Evolutionary conservation across 768 basidiomycete species (phyloP).

Genomic region (Russula earlei): DNA sequence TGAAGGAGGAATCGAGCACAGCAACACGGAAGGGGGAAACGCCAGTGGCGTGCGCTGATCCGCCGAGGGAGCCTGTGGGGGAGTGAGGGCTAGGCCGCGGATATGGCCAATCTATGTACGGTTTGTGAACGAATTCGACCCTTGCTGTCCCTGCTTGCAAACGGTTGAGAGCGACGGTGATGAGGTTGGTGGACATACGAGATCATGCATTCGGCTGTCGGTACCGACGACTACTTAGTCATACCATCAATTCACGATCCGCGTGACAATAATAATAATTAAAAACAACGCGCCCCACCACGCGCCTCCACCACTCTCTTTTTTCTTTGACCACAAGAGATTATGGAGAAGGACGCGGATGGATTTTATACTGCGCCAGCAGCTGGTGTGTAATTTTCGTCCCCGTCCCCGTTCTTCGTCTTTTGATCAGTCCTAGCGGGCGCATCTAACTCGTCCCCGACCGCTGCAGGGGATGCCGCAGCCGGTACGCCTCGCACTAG

Average conservation of each 20-base stretch:
- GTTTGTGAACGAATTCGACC: slow-evolving; percentile 51
- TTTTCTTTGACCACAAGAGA: slow-evolving; percentile 9
- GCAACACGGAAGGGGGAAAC: slow-evolving; percentile 39
- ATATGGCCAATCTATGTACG: slow-evolving; percentile 60
- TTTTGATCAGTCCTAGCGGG: neutral
- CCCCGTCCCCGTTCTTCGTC: neutral
- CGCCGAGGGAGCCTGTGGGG: neutral
- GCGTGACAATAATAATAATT: no score
- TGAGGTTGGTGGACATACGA: slow-evolving; percentile 4
- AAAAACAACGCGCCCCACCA: neutral
- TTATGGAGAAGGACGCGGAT: slow-evolving; percentile 68
- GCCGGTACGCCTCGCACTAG: neutral
- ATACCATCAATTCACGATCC: no score
- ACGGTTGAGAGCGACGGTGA: slow-evolving; percentile 20
- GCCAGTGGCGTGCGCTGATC: slow-evolving; percentile 1
- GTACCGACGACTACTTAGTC: neutral
- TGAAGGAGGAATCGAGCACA: slow-evolving; percentile 88
- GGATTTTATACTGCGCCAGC: slow-evolving; percentile 60
- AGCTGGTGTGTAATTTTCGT: slow-evolving; percentile 34
- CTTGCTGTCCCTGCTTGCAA: slow-evolving; percentile 39
- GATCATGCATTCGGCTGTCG: no score
- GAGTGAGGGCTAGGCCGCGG: slow-evolving; percentile 24
- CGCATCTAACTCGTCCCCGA: neutral
- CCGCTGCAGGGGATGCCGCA: neutral
- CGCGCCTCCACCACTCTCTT: neutral